Conservation (phyloP, 495 filamentous ascomycete genomes). For the Letharia lupina region DNA sequence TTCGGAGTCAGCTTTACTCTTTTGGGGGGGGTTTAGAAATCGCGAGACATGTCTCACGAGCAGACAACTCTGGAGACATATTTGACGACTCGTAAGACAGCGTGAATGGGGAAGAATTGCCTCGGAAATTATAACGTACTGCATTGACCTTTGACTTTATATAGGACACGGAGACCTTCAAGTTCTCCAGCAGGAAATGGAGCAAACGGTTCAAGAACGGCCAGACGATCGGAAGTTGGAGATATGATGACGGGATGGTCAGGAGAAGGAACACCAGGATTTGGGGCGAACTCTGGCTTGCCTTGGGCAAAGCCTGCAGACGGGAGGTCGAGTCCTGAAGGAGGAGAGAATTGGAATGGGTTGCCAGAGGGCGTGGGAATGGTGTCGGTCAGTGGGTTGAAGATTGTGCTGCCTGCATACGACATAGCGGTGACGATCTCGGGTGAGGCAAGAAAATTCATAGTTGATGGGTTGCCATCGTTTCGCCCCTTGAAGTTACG, state of each 20-base stretch:
- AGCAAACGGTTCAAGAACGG: constrained; percentile 82
- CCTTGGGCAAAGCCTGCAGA: constrained; percentile 69
- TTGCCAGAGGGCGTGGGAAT: constrained; percentile 73
- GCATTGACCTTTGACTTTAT: constrained; percentile 95
- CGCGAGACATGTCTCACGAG: no score
- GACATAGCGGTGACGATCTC: constrained; percentile 95
- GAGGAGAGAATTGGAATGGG: constrained; percentile 78
- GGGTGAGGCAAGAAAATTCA: constrained; percentile 97
- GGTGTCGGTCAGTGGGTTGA: constrained; percentile 89
- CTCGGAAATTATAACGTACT: background rate
- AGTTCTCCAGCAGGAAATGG: constrained; percentile 74
- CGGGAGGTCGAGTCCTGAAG: constrained; percentile 70
- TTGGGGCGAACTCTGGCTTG: constrained; percentile 65
- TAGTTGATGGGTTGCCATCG: constrained; percentile 88
- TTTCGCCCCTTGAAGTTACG: constrained; percentile 97
- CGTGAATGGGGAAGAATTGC: no score
- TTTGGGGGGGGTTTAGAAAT: no score
- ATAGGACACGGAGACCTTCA: constrained; percentile 65
- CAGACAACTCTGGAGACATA: no score
- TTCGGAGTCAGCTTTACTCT: no score
- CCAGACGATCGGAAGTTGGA: constrained; percentile 78
- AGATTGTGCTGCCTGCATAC: constrained; percentile 85
- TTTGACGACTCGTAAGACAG: no score
- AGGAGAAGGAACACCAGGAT: constrained; percentile 58
- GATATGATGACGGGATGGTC: constrained; percentile 61